Percentiles rank a stretch among this genome's conserved stretches.
phyloP scores from a whole-genome alignment of 345 rosid genomes.

The Populus alba region DNA sequence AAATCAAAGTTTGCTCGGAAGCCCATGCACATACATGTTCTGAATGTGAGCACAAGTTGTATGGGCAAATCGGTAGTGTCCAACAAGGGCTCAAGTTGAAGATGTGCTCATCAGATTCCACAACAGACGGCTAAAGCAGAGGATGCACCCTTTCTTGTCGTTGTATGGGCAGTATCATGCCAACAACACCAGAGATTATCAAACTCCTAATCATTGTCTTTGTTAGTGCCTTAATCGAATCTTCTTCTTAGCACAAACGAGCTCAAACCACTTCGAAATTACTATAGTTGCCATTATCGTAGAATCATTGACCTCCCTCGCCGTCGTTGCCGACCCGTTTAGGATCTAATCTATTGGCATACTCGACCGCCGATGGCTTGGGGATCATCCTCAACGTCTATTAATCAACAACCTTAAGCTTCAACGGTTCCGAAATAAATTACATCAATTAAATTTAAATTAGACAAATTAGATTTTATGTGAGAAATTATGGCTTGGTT shows the following conservation, averaged over 20 bases:
- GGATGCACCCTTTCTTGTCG: slow-evolving; percentile 28
- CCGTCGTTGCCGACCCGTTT: no score
- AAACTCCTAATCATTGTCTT: slow-evolving; percentile 32
- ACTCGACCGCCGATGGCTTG: no score
- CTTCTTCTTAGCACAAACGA: background rate
- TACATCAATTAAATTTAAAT: no score
- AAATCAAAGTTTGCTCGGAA: background rate
- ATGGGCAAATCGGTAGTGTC: background rate
- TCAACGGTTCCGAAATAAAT: no score
- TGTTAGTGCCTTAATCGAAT: slow-evolving; percentile 9
- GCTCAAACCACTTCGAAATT: background rate
- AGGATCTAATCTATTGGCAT: no score
- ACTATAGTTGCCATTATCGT: background rate
- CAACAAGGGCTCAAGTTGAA: slow-evolving; percentile 2
- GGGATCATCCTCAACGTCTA: no score
- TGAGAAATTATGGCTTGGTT: no score
- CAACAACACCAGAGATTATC: slow-evolving; percentile 29
- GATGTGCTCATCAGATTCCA: slow-evolving; percentile 35
- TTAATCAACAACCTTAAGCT: no score
- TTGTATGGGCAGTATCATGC: slow-evolving; percentile 34
- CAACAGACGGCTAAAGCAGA: slow-evolving; percentile 21
- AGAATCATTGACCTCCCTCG: background rate
- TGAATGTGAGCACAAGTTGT: background rate
- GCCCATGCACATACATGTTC: background rate
- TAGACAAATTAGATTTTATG: no score